Evolutionary conservation across 78 protist species (phyloP).

Genomic region (Corallochytrium limacisporum): DNA sequence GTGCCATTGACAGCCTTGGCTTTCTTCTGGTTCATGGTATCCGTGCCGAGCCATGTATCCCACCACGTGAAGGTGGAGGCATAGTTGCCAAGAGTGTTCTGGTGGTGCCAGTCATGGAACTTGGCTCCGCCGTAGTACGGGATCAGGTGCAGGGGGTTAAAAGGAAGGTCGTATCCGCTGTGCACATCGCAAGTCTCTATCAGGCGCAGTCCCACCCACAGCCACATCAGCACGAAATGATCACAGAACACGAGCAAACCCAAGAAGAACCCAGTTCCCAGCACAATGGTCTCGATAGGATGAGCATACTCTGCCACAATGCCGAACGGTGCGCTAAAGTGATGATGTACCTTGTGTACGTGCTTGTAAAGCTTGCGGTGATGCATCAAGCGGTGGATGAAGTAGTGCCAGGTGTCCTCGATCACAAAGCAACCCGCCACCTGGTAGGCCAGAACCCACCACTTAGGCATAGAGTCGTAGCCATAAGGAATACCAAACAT

Average conservation of each 20-base stretch:
- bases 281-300: conserved; percentile 11
- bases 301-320: conserved; percentile 21
- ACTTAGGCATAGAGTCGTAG: conserved; percentile 1
- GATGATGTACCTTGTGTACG: conserved; percentile 9
- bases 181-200: conserved; percentile 1
- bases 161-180: conserved; percentile 20
- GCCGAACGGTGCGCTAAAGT: not conserved
- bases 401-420: conserved; percentile 18
- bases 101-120: conserved; percentile 18
- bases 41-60: conserved; percentile 10
- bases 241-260: not conserved
- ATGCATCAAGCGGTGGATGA: not conserved
- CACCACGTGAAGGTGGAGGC: conserved; percentile 12
- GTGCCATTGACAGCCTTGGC: not conserved
- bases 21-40: not conserved
- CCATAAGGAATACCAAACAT: not conserved
- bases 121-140: conserved; percentile 6
- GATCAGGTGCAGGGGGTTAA: not conserved
- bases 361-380: not conserved
- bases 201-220: conserved; percentile 9
- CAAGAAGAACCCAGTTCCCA: conserved; percentile 6
- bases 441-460: conserved; percentile 10
- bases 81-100: conserved; percentile 3
- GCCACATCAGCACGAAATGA: conserved; percentile 3
- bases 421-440: conserved; percentile 2